Percentiles rank a stretch among this genome's conserved stretches.
Evolutionary conservation across 495 filamentous ascomycete genomes (phyloP).

Genomic region (Halenospora varia): DNA sequence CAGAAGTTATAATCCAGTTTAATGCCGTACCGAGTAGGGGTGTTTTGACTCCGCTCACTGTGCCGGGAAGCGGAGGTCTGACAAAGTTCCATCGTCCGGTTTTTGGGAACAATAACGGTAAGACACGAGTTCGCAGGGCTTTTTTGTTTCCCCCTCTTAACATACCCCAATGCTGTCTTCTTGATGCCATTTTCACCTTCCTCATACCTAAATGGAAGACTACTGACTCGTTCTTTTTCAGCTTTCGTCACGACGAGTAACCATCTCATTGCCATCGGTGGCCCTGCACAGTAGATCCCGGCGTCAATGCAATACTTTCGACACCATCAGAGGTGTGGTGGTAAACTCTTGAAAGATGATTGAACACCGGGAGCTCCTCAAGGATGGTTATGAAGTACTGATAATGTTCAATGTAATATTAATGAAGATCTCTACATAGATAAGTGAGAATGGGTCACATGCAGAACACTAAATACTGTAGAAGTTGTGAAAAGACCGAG

Average conservation of each 20-base stretch:
- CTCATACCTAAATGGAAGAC: background rate
- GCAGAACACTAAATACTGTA: background rate
- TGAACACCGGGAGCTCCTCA: background rate
- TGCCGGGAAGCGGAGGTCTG: constrained; percentile 28
- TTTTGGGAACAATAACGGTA: constrained; percentile 33
- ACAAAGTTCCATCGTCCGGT: constrained; percentile 39
- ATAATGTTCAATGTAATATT: background rate
- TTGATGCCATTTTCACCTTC: background rate
- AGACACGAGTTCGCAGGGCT: constrained; percentile 3
- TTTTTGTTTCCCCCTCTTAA: background rate
- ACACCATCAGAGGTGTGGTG: background rate
- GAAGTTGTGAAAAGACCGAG: background rate
- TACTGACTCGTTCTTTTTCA: background rate
- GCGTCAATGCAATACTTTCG: background rate
- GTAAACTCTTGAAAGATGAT: background rate
- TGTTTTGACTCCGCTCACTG: constrained; percentile 27
- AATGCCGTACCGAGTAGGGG: constrained; percentile 31
- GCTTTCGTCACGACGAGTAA: constrained; percentile 28
- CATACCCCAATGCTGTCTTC: background rate
- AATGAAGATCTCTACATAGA: background rate
- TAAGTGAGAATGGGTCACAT: background rate
- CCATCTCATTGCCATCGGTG: constrained; percentile 34
- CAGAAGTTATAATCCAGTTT: constrained; percentile 13
- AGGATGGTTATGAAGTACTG: background rate
- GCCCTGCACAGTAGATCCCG: constrained; percentile 14